Evolutionary conservation across 306 rosid species (phyloP).

Genomic region (Crotalaria pallida): DNA sequence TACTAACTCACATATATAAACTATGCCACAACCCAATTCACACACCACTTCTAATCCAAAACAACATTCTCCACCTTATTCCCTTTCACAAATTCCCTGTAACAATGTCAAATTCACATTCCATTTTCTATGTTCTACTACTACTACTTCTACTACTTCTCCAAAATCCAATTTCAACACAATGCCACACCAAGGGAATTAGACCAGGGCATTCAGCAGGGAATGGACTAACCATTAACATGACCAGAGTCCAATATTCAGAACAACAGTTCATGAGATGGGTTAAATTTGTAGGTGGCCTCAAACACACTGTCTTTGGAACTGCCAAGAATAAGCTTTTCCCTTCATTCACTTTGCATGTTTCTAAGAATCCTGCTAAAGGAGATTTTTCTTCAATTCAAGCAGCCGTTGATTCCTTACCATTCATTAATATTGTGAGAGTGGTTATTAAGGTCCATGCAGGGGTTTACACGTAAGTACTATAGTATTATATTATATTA

Average conservation of each 20-base stretch:
- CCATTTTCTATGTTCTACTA: slow-evolving; percentile 24
- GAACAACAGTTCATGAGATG: slow-evolving; percentile 90
- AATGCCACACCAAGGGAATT: slow-evolving; percentile 63
- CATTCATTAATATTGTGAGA: slow-evolving; percentile 74
- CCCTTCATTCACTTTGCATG: slow-evolving; percentile 73
- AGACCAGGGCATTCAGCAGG: slow-evolving; percentile 34
- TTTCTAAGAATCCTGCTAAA: slow-evolving; percentile 47
- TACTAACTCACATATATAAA: slow-evolving; percentile 18
- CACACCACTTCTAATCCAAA: background rate
- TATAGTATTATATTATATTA: background rate
- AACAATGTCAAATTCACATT: slow-evolving; percentile 42
- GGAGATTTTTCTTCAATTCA: slow-evolving; percentile 81
- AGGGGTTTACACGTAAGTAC: slow-evolving; percentile 94
- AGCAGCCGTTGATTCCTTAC: slow-evolving; percentile 86
- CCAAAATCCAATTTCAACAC: slow-evolving; percentile 31
- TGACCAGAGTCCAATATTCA: slow-evolving; percentile 58
- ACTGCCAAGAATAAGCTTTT: slow-evolving; percentile 78
- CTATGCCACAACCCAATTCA: slow-evolving; percentile 14
- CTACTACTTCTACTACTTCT: slow-evolving; percentile 36
- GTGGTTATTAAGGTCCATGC: slow-evolving; percentile 90
- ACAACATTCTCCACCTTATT: slow-evolving; percentile 9
- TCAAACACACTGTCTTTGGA: slow-evolving; percentile 70
- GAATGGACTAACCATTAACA: slow-evolving; percentile 25
- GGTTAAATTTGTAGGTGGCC: slow-evolving; percentile 80
- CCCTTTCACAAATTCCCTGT: slow-evolving; percentile 25